A percentile compares a stretch with the other conserved stretches of the same genome.
phyloP scores from a whole-genome alignment of 2,329 filamentous ascomycete species.

The Alternaria arbusti region DNA sequence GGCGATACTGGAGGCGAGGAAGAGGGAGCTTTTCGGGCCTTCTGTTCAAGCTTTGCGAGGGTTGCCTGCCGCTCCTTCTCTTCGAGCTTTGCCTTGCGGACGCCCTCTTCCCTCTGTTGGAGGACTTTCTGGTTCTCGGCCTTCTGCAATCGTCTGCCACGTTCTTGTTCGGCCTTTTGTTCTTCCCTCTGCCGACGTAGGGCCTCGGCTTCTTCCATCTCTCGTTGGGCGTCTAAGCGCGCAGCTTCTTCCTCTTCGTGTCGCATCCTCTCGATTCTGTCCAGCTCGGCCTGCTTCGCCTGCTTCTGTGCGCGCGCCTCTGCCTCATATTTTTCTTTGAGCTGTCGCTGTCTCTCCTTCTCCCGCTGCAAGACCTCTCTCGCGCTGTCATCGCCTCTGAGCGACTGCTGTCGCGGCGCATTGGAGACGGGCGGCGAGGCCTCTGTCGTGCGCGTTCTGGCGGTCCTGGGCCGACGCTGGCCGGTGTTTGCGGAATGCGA shows the following conservation, averaged over 20 bases:
- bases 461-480: constrained; percentile 36
- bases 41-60: constrained; percentile 32
- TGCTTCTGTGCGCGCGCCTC: constrained; percentile 40
- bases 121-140: constrained; percentile 33
- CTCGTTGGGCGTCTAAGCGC: constrained; percentile 30
- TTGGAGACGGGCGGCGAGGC: constrained; percentile 23
- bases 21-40: constrained; percentile 24
- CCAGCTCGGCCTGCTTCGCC: constrained; percentile 39
- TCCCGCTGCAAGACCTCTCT: constrained; percentile 41
- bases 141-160: constrained; percentile 40
- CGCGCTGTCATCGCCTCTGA: constrained; percentile 41
- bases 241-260: constrained; percentile 40
- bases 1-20: constrained; percentile 37
- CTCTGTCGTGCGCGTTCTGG: constrained; percentile 28
- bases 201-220: constrained; percentile 38
- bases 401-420: constrained; percentile 24
- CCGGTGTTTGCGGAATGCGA: constrained; percentile 26
- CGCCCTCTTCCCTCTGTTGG: constrained; percentile 40
- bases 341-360: constrained; percentile 36
- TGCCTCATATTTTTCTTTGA: constrained; percentile 41
- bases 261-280: constrained; percentile 32
- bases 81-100: constrained; percentile 27
- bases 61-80: constrained; percentile 33
- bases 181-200: constrained; percentile 39
- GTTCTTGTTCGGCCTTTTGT: constrained; percentile 40